Percentiles rank a stretch among this genome's conserved stretches.
Conservation (phyloP, 768 basidiomycete genomes). For the Leccinum pellstonianum region DNA sequence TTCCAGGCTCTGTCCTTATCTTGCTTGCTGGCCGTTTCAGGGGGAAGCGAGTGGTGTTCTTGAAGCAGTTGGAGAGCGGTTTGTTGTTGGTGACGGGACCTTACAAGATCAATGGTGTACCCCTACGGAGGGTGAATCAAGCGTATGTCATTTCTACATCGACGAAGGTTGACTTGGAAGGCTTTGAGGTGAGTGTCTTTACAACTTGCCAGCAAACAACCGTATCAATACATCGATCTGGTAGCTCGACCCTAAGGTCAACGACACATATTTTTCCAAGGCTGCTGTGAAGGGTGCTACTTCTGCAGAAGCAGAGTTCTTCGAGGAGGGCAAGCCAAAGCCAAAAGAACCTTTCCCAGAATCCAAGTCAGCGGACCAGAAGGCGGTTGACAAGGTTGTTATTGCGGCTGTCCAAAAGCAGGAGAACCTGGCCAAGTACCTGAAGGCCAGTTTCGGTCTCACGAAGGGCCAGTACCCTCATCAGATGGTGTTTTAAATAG, state of each 20-base stretch:
- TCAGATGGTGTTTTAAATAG: conserved; percentile 79
- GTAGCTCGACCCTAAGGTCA: conserved; percentile 86
- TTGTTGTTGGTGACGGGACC: conserved; percentile 95
- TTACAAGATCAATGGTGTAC: conserved; percentile 98
- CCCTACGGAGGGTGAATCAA: conserved; percentile 96
- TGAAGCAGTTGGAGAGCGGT: conserved; percentile 93
- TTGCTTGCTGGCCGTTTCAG: conserved; percentile 96
- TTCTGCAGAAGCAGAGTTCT: conserved; percentile 97
- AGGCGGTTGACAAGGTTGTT: conserved; percentile 76
- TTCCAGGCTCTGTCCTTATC: conserved; percentile 92
- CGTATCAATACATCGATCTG: conserved; percentile 1
- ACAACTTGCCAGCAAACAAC: neutral
- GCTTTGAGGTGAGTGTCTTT: conserved; percentile 58
- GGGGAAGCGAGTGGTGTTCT: conserved; percentile 96
- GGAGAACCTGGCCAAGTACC: conserved; percentile 88
- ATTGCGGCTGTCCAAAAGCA: conserved; percentile 87
- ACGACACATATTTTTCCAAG: conserved; percentile 94
- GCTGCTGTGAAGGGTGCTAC: conserved; percentile 60
- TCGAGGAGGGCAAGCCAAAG: conserved; percentile 90
- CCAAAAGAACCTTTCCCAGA: conserved; percentile 83
- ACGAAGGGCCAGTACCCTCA: conserved; percentile 98
- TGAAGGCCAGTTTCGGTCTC: conserved; percentile 89
- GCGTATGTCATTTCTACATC: conserved; percentile 99
- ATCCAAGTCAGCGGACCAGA: conserved; percentile 88
- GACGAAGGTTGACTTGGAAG: conserved; percentile 82